These are phyloP conservation scores for Asclepias syriaca DNA, from an alignment of 257 asterid species.

Conservation along the genomic window DNA sequence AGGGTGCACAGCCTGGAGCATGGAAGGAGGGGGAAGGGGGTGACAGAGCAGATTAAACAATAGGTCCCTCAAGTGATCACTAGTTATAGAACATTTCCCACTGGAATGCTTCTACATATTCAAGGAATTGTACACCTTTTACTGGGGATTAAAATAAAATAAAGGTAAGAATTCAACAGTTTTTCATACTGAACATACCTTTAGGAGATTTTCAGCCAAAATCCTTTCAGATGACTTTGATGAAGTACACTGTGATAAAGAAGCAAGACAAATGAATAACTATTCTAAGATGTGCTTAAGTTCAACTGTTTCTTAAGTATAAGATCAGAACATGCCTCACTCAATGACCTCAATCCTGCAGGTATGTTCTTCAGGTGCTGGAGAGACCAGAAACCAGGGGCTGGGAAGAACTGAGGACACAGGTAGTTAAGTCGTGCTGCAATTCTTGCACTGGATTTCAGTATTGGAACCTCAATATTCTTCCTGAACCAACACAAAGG, in stretches of 20 bases:
- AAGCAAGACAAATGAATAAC: constrained; percentile 20
- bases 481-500: constrained; percentile 44
- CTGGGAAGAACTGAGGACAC: constrained; percentile 89
- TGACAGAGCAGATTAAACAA: background rate
- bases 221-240: constrained; percentile 31
- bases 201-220: constrained; percentile 93
- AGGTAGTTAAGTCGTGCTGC: constrained; percentile 80
- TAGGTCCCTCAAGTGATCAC: background rate
- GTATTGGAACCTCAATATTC: constrained; percentile 81
- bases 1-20: background rate
- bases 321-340: constrained; percentile 33
- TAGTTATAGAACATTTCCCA: background rate
- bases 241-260: constrained; percentile 42
- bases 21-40: background rate
- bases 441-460: constrained; percentile 78
- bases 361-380: constrained; percentile 27
- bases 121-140: background rate
- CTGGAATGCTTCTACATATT: background rate
- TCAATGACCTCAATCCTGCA: constrained; percentile 23
- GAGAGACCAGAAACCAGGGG: constrained; percentile 83
- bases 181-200: constrained; percentile 39
- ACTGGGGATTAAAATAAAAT: background rate
- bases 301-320: background rate
- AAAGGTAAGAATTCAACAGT: background rate
- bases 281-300: constrained; percentile 5